Base-by-base conservation (phyloP, 192 early-diverging fungal species). In the Backusella liffmaniae region DNA sequence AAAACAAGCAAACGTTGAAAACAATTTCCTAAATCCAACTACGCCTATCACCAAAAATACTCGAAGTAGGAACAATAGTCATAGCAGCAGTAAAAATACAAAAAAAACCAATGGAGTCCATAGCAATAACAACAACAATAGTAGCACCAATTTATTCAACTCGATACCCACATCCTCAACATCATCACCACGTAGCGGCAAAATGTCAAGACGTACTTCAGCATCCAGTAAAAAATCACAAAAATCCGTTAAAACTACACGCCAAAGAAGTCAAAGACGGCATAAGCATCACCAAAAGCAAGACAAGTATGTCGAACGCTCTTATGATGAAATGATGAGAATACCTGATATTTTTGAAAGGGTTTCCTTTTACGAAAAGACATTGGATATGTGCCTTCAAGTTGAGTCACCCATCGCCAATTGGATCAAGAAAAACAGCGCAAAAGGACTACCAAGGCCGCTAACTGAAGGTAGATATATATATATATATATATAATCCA, bases 261-360 rank as follows among this genome's bases (percentile, higher is more conserved):
- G 74, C 8, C 65, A 44, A 44, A 34, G 5, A 46, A 51, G 41
- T 8, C 26, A 67, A 18, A 41, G 23, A 42, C 26, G 34, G 21
- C 7, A 67, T n/a, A 32, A 75, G 21, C 73, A 44, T 1, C 73
- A 67, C 1, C 51, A 39, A 32, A 67, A 51, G 21, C 44, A 23
- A 35, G 41, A 66, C 30, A 34, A 71, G 23, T 46, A 51, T 37
- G 42, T 67, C 30, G 59, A 78, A 53, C 65, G 77, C 5, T 70
- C 72, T 9, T 79, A 79, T 41, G 73, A 44, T 56, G 77, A 79
- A 18, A 79, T 79, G 73, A 79, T 79, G 73, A 21, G 73, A 36
- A 79, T 79, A 44, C 72, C 77, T 8, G 72, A 73, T 65, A 74
- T 74, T 35, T 34, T 56, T 16, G 77, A 79, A 74, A 66, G 77